These are phyloP conservation scores for Plasmopara viticola DNA, from an alignment of 352 stramenopile species.

Conservation along the genomic window DNA sequence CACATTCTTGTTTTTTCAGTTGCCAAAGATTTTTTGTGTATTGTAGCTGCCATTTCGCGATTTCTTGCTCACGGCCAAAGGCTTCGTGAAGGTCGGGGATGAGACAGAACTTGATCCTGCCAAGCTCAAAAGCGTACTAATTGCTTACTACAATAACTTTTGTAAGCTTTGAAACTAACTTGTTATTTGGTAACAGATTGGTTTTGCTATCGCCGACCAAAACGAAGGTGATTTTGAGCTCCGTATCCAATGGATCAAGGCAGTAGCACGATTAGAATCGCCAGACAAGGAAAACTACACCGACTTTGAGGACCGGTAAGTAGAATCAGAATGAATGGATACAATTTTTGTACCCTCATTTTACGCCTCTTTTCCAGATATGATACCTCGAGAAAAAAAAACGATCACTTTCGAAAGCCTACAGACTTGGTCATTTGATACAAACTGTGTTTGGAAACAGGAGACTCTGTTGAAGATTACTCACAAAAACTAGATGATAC, in stretches of 20 bases:
- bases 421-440: slow-evolving; percentile 59
- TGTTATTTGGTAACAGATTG: slow-evolving; percentile 40
- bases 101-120: slow-evolving; percentile 62
- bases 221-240: slow-evolving; percentile 84
- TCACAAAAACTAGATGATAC: slow-evolving; percentile 24
- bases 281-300: slow-evolving; percentile 29
- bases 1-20: background rate
- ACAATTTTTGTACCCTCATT: background rate
- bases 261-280: slow-evolving; percentile 53
- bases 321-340: background rate
- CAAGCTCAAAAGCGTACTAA: slow-evolving; percentile 65
- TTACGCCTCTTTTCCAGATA: slow-evolving; percentile 13
- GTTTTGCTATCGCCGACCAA: slow-evolving; percentile 80
- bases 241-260: slow-evolving; percentile 83
- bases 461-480: slow-evolving; percentile 4
- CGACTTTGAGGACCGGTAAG: slow-evolving; percentile 28
- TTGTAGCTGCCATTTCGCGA: slow-evolving; percentile 61
- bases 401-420: slow-evolving; percentile 47
- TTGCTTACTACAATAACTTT: background rate
- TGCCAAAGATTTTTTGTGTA: background rate
- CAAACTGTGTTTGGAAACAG: background rate
- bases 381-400: slow-evolving; percentile 28
- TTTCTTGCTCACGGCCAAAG: slow-evolving; percentile 79
- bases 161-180: background rate
- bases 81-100: slow-evolving; percentile 79